phyloP scores from a whole-genome alignment of 2,329 filamentous ascomycete species.

The Pseudopithomyces chartarum region DNA sequence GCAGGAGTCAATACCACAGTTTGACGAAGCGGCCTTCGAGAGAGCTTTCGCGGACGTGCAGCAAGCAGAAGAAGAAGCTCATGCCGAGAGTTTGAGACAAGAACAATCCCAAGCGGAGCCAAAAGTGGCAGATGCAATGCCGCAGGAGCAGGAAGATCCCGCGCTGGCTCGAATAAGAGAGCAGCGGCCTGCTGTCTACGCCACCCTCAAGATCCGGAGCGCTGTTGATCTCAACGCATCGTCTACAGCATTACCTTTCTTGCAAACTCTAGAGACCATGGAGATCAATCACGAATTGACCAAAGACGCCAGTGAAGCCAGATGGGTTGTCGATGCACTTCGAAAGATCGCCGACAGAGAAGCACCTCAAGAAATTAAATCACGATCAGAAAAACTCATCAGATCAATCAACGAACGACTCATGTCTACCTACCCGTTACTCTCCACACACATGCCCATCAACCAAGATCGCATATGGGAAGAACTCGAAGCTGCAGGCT shows the following conservation, averaged over 20 bases:
- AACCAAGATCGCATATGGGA: slow-evolving; percentile 33
- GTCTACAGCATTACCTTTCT: slow-evolving; percentile 29
- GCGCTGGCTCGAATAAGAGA: slow-evolving; percentile 38
- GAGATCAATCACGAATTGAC: slow-evolving; percentile 32
- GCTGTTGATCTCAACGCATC: slow-evolving; percentile 35
- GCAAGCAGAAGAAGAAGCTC: slow-evolving; percentile 27
- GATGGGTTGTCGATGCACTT: slow-evolving; percentile 39
- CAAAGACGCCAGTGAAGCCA: slow-evolving; percentile 37
- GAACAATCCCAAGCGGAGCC: slow-evolving; percentile 17
- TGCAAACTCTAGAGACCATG: slow-evolving; percentile 30
- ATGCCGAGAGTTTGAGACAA: slow-evolving; percentile 14
- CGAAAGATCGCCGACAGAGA: slow-evolving; percentile 33
- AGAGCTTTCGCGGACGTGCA: slow-evolving; percentile 58
- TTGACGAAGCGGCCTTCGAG: slow-evolving; percentile 62
- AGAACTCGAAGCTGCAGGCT: slow-evolving; percentile 37
- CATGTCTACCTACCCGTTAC: slow-evolving; percentile 43
- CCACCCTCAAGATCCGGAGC: slow-evolving; percentile 39
- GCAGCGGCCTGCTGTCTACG: slow-evolving; percentile 42
- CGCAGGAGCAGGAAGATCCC: slow-evolving; percentile 36
- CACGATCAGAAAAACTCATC: slow-evolving; percentile 32
- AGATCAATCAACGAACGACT: slow-evolving; percentile 39
- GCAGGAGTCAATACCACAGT: slow-evolving; percentile 46
- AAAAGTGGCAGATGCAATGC: slow-evolving; percentile 11
- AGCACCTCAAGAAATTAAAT: slow-evolving; percentile 30
- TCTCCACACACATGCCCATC: slow-evolving; percentile 21